phyloP scores from a whole-genome alignment of 345 rosid species.

The Bruguiera gymnorhiza region DNA sequence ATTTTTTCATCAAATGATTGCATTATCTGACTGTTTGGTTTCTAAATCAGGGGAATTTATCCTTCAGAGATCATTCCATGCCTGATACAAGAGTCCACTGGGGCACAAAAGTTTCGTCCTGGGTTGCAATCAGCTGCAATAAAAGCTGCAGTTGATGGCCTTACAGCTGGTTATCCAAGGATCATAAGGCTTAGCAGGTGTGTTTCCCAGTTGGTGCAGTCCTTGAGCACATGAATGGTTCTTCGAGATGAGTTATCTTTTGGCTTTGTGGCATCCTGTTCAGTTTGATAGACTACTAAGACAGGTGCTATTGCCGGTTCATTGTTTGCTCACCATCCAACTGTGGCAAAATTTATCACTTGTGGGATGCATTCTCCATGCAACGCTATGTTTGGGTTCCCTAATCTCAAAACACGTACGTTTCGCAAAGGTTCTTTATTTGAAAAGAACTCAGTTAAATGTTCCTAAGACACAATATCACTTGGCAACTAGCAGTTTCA shows the following conservation, averaged over 20 bases:
- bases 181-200: conserved; percentile 49
- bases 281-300: background rate
- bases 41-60: conserved; percentile 56
- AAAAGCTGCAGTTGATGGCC: conserved; percentile 30
- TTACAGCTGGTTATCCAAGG: conserved; percentile 46
- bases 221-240: conserved; percentile 18
- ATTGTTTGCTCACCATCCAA: too few relatives aligned
- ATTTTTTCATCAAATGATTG: background rate
- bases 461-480: too few relatives aligned
- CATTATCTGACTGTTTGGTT: conserved; percentile 13
- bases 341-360: too few relatives aligned
- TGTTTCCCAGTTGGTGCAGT: conserved; percentile 37
- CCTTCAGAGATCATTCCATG: conserved; percentile 46
- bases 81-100: conserved; percentile 23
- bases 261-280: background rate
- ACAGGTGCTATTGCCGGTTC: background rate
- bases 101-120: conserved; percentile 14
- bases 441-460: too few relatives aligned
- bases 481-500: too few relatives aligned
- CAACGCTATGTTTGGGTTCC: too few relatives aligned
- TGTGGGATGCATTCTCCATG: too few relatives aligned
- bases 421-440: too few relatives aligned
- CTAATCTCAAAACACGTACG: too few relatives aligned
- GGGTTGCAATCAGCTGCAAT: conserved; percentile 32
- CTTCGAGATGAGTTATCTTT: background rate